Evolutionary conservation across 106 monocot genomes (phyloP).

Genomic region (Platanthera guangdongensis): DNA sequence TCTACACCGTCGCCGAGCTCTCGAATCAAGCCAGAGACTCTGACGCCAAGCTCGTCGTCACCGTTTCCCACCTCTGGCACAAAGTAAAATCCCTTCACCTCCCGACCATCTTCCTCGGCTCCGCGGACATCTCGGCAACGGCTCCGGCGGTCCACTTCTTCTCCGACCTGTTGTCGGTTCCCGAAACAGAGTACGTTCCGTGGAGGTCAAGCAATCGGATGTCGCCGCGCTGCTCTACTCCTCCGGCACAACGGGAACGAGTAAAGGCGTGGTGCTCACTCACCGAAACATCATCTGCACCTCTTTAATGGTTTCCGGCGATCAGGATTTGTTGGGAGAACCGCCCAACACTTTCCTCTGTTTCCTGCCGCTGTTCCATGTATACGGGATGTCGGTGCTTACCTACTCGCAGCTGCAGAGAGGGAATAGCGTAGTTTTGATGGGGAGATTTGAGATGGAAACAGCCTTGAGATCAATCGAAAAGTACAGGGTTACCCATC

Average conservation of each 20-base stretch:
- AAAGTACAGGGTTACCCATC: constrained; percentile 34
- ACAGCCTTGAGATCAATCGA: constrained; percentile 34
- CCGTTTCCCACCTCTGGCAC: constrained; percentile 30
- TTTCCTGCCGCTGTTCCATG: constrained; percentile 66
- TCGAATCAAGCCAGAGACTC: constrained; percentile 54
- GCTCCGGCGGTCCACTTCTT: constrained; percentile 22
- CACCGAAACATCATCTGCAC: constrained; percentile 48
- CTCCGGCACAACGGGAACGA: constrained; percentile 72
- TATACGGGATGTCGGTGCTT: constrained; percentile 57
- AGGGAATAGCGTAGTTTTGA: constrained; percentile 45
- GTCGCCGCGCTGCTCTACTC: constrained; percentile 67
- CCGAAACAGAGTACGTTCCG: constrained; percentile 9
- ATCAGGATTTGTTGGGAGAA: constrained; percentile 20
- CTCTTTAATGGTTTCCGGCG: constrained; percentile 22
- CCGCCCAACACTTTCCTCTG: constrained; percentile 26
- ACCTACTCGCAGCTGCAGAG: constrained; percentile 37
- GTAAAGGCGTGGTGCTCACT: constrained; percentile 56
- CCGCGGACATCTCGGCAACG: neutral
- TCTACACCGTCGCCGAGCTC: constrained; percentile 57
- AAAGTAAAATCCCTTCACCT: constrained; percentile 40
- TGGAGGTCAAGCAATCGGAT: constrained; percentile 33
- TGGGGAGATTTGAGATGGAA: constrained; percentile 26
- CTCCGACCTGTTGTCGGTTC: constrained; percentile 1
- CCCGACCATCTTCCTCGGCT: constrained; percentile 33
- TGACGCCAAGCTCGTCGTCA: constrained; percentile 33